phyloP scores from a whole-genome alignment of 352 stramenopile species.

The Pseudoperonospora humuli region DNA sequence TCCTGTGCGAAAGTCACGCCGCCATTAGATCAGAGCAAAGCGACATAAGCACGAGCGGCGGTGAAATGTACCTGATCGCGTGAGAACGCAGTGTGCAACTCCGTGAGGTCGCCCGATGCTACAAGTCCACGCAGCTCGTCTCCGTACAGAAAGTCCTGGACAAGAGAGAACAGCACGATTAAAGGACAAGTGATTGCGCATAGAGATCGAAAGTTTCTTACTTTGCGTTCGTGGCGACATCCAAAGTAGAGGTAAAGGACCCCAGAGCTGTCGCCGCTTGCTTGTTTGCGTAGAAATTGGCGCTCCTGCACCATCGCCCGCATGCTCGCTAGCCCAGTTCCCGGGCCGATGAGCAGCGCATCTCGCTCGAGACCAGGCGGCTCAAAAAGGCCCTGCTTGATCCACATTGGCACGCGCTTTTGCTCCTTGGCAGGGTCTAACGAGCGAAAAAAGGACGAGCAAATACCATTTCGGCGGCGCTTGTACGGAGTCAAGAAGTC shows the following conservation, averaged over 20 bases:
- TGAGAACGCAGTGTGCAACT: conserved; percentile 86
- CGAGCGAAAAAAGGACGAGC: conserved; percentile 67
- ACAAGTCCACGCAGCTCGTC: conserved; percentile 59
- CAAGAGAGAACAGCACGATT: conserved; percentile 1
- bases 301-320: conserved; percentile 84
- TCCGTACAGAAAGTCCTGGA: conserved; percentile 84
- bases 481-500: conserved; percentile 89
- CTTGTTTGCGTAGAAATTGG: conserved; percentile 34
- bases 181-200: not conserved
- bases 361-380: conserved; percentile 33
- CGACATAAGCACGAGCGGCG: not conserved
- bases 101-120: conserved; percentile 41
- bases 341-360: conserved; percentile 87
- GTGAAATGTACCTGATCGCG: conserved; percentile 57
- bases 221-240: conserved; percentile 76
- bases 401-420: conserved; percentile 62
- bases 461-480: conserved; percentile 71
- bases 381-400: conserved; percentile 83
- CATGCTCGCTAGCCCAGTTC: conserved; percentile 88
- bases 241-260: conserved; percentile 81
- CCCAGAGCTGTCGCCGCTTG: conserved; percentile 7
- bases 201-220: conserved; percentile 6
- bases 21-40: not conserved
- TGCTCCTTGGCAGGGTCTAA: conserved; percentile 37
- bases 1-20: conserved; percentile 13